Evolutionary conservation across 768 basidiomycete species (phyloP).

Genomic region (Boletus eberwhitei): DNA sequence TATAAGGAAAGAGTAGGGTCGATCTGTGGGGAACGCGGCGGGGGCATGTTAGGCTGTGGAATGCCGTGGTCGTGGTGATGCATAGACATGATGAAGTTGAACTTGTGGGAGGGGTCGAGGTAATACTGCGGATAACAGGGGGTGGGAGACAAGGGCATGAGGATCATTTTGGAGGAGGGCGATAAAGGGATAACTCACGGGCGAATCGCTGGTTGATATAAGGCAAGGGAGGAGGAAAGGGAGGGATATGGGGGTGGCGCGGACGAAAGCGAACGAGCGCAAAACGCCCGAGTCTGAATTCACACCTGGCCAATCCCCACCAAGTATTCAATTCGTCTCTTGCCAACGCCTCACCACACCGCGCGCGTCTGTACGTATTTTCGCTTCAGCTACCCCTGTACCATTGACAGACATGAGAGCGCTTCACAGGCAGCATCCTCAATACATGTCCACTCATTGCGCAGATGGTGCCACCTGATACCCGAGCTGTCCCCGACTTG

Average conservation of each 20-base stretch:
- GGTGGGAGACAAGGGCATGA: constrained; percentile 21
- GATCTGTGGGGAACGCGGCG: constrained; percentile 59
- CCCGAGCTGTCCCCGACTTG: not conserved
- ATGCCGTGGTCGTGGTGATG: constrained; percentile 44
- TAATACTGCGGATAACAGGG: constrained; percentile 23
- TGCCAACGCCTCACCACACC: too few relatives aligned
- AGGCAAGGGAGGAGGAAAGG: not conserved
- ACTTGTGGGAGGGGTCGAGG: constrained; percentile 29
- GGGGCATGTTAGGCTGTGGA: constrained; percentile 37
- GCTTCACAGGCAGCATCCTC: not conserved
- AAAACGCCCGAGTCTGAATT: not conserved
- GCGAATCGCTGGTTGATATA: not conserved
- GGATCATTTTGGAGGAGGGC: constrained; percentile 6
- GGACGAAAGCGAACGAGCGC: not conserved
- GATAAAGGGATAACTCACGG: constrained; percentile 7
- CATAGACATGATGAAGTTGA: constrained; percentile 42
- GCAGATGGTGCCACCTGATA: not conserved
- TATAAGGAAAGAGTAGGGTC: constrained; percentile 72
- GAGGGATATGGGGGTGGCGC: not conserved
- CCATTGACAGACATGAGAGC: not conserved
- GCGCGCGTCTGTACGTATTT: not conserved
- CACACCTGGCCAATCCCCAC: not conserved
- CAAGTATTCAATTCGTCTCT: not conserved
- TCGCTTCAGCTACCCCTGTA: not conserved
- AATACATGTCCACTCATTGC: not conserved